Base-by-base conservation (phyloP, 257 asterid genomes). In the Galeopsis tetrahit region DNA sequence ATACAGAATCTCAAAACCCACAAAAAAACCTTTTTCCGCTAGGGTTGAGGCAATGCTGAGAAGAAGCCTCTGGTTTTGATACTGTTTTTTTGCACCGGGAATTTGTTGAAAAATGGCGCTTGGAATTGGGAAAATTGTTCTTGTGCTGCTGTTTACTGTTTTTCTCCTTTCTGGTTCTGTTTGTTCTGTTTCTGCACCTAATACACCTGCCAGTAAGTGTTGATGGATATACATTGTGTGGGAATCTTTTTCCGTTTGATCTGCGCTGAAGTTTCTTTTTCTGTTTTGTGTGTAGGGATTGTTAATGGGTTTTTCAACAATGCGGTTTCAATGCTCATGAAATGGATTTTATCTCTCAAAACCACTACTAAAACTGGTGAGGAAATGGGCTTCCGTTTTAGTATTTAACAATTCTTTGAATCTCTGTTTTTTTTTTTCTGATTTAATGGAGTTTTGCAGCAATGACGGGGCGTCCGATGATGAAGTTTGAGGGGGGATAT, bases 401-500 rank as follows among this genome's bases (percentile, higher is more conserved):
- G 38, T 74, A 36, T 28, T 15, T 7, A 40, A 35, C 63, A 13
- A 28, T 35, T 73, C 46, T 67, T 33, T 53, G 13, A 40, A 34
- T 56, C 2, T 72, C 3, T 17, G 36, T 74, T 31, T 33, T 44
- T 67, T 46, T 33, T 10, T 17, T 13, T 17, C 40, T 34, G 48
- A 76, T 73, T 33, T 71, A 68, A 38, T 72, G 64, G 64, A 13
- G 5, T 53, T 34, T 53, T 38, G 75, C 88, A 93, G 98, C 90
- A 39, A 82, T 85, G 49, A 69, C 96, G 42, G 90, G 92, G 81
- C 90, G 97, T 38, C 93, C 96, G 49, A 77, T 89, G 95, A 86
- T 93, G 98, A 93, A 90, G 74, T 93, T 87, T 71, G 98, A 93
- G 85, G 90, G 92, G 75, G 98, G 98, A 33, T 93, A 90, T 72